Evolutionary conservation across 2,329 filamentous ascomycete species (phyloP), one percentile per base, ranked within the genome.

Genomic region (Xylariaceae sp.): DNA sequence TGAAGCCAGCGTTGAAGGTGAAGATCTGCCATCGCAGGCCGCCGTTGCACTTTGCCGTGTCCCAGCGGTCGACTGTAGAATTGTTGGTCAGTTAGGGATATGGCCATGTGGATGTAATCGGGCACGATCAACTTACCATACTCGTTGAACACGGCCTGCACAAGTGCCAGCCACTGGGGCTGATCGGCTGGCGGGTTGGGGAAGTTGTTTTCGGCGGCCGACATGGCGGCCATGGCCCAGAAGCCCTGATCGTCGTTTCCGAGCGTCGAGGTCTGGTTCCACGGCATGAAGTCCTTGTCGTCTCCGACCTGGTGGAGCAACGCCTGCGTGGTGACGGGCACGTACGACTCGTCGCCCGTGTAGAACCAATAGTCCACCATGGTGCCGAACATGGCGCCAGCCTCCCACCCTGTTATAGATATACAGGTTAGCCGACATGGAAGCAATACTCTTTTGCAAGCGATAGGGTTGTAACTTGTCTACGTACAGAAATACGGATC

Each of bases 21-120:
- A 83, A 89, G 45, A 94, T 84, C 65, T 94, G 88, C 88, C 88
- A 94, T 47, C 83, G 78, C 49, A 94, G 63, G 8, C 88, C 88
- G 34, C 88, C 88, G 32, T 65, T 69, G 60, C 88, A 94, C 1
- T 69, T 70, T 0, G 63, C 53, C 2, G 63, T 65, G 50, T 92
- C 81, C 83, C 85, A 90, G 15, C 86, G 76, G 14, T 63, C 62
- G 2, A 76, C 78, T 46, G 26, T 9, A n/a, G 31, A 14, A 5
- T 17, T 15, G 5, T 3, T 11, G 14, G 35, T 45, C 21, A 42
- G 36, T 11, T 19, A 32, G 11, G 21, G 7, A 24, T 7, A 24
- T 24, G 6, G 6, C 21, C 21, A 6, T 24, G 11, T 24, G 7
- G 6, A 7, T 24, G 6, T 24, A 24, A 24, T 11, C 11, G 7